Base-by-base conservation (phyloP, 805 yeast genomes). In the Metschnikowia santaceciliae region DNA sequence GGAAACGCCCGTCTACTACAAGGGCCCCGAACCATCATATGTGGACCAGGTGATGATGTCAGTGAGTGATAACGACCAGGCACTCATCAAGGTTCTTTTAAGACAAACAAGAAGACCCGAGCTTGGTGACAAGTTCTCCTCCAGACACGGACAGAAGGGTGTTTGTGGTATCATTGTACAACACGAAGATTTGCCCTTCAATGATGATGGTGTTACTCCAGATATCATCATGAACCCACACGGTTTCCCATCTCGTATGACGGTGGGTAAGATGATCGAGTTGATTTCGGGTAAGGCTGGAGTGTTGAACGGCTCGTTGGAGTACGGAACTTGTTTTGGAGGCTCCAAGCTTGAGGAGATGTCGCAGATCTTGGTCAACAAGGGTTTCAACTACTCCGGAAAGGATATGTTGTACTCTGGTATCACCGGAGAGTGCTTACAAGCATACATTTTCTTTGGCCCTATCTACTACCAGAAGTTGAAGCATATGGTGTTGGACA, bases 201-300 rank as follows among this genome's bases (percentile, higher is more conserved):
- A 84, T 65, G 98, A 94, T 61, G 80, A 84, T 52, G 99, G 99
- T 66, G 80, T 94, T 23, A 76, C 82, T 3, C 99, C 99, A 0
- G 99, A 92, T 72, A 91, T 92, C 57, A 92, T 92, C 63, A 92
- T 92, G 97, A 92, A 92, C 65, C 99, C 99, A 1, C 99, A 92
- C 69, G 99, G 97, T 75, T 94, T 92, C 85, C 99, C 99, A 55
- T 92, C 98, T 34, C 96, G 99, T 80, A 94, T 94, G 99, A 94
- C 99, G 37, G 98, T 94, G 17, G 99, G 99, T 53, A 94, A 94
- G 71, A 92, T 94, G 98, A 83, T 94, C 58, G 99, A 94, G 69
- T 77, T 92, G 55, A 87, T 94, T 22, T 87, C 96, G 32, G 99
- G 99, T 60, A 94, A 94, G 66, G 99, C 98, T 0, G 99, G 99